Conservation (phyloP, 2,329 filamentous ascomycete species). For the Alternaria ventricosa region DNA sequence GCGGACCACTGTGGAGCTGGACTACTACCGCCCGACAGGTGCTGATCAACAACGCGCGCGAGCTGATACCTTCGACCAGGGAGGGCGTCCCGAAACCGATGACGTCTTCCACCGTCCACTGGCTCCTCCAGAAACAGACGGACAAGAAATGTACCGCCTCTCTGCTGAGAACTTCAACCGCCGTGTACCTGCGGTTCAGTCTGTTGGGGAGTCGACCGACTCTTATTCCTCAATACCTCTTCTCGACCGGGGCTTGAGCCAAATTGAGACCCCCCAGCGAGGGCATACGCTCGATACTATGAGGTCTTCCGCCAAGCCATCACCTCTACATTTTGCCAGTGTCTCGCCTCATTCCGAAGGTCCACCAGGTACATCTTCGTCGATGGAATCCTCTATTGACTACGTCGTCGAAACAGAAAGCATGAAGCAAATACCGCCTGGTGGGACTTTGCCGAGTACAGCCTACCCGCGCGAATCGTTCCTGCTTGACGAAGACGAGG, state of each 20-base stretch:
- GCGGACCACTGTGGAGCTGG: conserved; percentile 25
- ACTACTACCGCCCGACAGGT: conserved; percentile 31
- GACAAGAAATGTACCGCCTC: conserved; percentile 39
- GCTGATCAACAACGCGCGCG: conserved; percentile 22
- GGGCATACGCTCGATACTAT: conserved; percentile 54
- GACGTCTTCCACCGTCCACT: conserved; percentile 36
- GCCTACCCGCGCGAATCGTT: conserved; percentile 52
- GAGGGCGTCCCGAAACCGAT: conserved; percentile 27
- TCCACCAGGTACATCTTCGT: conserved; percentile 28
- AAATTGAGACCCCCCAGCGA: conserved; percentile 25
- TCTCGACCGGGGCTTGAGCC: conserved; percentile 67
- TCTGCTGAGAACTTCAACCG: conserved; percentile 41
- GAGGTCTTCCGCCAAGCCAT: conserved; percentile 52
- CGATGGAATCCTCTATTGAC: conserved; percentile 58
- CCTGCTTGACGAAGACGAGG: conserved; percentile 61
- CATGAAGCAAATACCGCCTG: conserved; percentile 55
- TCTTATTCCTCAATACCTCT: conserved; percentile 81
- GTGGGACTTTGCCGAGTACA: conserved; percentile 50
- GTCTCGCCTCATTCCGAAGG: conserved; percentile 22
- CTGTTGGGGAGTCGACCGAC: conserved; percentile 67
- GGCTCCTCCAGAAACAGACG: conserved; percentile 28
- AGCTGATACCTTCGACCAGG: conserved; percentile 26
- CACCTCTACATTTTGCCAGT: conserved; percentile 36
- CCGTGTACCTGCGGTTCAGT: conserved; percentile 38
- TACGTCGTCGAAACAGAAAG: conserved; percentile 60